These are phyloP conservation scores for Sarcomyxa edulis DNA, from an alignment of 768 basidiomycete genomes.

Conservation along the genomic window DNA sequence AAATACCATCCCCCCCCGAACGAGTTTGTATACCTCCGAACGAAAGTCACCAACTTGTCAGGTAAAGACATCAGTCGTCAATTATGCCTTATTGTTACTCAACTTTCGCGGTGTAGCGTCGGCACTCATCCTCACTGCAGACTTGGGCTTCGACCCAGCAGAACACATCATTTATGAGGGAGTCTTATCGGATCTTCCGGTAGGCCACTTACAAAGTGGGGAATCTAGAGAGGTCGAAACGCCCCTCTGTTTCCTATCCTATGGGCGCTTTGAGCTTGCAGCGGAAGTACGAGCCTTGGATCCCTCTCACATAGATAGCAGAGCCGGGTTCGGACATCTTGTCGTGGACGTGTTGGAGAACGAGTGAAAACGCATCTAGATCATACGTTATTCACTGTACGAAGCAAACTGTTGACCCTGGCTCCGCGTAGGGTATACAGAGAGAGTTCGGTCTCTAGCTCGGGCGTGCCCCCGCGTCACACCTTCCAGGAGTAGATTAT, in stretches of 20 bases:
- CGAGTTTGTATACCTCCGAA: slow-evolving; percentile 58
- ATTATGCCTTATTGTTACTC: not conserved
- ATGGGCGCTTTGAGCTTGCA: slow-evolving; percentile 56
- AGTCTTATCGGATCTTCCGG: slow-evolving; percentile 47
- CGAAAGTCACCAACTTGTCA: slow-evolving; percentile 57
- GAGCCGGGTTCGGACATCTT: slow-evolving; percentile 36
- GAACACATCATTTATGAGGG: slow-evolving; percentile 73
- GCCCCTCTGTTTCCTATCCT: slow-evolving; percentile 68
- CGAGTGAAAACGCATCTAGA: slow-evolving; percentile 6
- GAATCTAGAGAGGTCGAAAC: slow-evolving; percentile 46
- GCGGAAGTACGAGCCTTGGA: slow-evolving; percentile 36
- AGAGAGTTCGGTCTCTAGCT: no score
- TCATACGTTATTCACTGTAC: slow-evolving; percentile 7
- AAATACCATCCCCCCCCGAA: slow-evolving; percentile 50
- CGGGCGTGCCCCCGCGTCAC: no score
- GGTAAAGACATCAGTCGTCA: slow-evolving; percentile 28
- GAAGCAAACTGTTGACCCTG: no score
- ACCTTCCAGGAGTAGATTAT: no score
- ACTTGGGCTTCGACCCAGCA: slow-evolving; percentile 49
- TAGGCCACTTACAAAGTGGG: slow-evolving; percentile 59
- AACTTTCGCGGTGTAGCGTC: slow-evolving; percentile 32
- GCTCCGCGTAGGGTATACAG: no score
- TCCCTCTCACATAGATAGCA: slow-evolving; percentile 14
- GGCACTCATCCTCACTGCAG: slow-evolving; percentile 45
- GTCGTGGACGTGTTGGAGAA: slow-evolving; percentile 27